phyloP scores from a whole-genome alignment of 2,329 filamentous ascomycete genomes.

The Aquanectria penicillioides region DNA sequence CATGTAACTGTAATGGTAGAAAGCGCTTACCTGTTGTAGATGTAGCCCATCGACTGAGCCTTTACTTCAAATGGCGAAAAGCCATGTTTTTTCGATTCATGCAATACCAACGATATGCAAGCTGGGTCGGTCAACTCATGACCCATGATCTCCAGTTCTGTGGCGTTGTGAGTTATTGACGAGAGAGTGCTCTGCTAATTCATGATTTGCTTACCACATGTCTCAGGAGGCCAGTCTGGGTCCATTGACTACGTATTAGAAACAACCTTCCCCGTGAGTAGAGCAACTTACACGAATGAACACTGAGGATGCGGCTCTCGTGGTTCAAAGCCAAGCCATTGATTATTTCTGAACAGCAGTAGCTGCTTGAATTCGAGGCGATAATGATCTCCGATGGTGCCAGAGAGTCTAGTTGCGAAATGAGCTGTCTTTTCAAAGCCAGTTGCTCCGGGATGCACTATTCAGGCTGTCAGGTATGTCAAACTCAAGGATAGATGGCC shows the following conservation, averaged over 20 bases:
- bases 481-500: fast-evolving
- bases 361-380: constrained; percentile 59
- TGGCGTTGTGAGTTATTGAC: background rate
- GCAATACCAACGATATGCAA: constrained; percentile 37
- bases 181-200: background rate
- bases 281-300: constrained; percentile 52
- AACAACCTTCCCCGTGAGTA: background rate
- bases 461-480: background rate
- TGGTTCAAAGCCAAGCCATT: constrained; percentile 47
- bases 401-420: constrained; percentile 51
- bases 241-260: background rate
- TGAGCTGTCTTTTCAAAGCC: constrained; percentile 51
- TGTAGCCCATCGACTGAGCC: constrained; percentile 44
- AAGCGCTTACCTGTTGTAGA: constrained; percentile 42
- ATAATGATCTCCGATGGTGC: constrained; percentile 50
- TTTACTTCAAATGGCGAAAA: constrained; percentile 46
- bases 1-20: background rate
- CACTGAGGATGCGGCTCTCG: constrained; percentile 50
- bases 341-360: constrained; percentile 55
- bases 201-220: constrained; percentile 30
- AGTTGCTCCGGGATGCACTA: constrained; percentile 57
- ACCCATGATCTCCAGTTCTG: constrained; percentile 46
- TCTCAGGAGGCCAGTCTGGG: constrained; percentile 47
- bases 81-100: constrained; percentile 39
- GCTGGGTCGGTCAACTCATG: constrained; percentile 38